Conservation (phyloP, 2,329 filamentous ascomycete species). For the Tolypocladium cylindrosporum region DNA sequence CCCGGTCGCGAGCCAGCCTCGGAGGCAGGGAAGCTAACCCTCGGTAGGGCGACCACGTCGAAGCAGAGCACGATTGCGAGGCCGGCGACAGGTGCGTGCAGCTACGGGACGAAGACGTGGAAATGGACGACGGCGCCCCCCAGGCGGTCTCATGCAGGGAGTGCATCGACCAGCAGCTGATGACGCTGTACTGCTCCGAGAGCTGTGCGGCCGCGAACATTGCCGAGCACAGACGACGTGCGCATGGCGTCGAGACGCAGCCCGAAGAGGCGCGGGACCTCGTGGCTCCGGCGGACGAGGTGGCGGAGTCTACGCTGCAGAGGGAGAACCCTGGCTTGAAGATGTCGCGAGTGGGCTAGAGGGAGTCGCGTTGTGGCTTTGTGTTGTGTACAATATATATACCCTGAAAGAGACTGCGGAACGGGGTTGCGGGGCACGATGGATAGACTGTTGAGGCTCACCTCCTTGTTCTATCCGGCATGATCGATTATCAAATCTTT, state of each 20-base stretch:
- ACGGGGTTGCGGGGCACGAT: too few relatives aligned
- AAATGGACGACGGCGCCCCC: conserved; percentile 23
- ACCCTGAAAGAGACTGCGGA: not conserved
- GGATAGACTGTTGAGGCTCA: too few relatives aligned
- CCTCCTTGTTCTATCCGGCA: too few relatives aligned
- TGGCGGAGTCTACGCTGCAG: conserved; percentile 17
- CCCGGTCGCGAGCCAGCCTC: not conserved
- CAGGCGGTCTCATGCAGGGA: conserved; percentile 28
- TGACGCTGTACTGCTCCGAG: conserved; percentile 30
- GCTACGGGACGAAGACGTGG: conserved; percentile 26
- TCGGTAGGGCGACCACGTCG: conserved; percentile 26
- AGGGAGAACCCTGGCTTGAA: conserved; percentile 22
- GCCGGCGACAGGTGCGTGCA: conserved; percentile 30
- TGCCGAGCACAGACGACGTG: conserved; percentile 24
- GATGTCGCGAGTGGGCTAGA: conserved; percentile 11
- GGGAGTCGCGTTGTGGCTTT: not conserved
- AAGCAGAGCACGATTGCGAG: conserved; percentile 29
- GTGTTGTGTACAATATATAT: not conserved
- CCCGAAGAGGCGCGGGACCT: conserved; percentile 6
- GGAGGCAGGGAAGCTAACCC: conserved; percentile 11
- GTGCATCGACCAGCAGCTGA: conserved; percentile 26
- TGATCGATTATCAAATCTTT: too few relatives aligned
- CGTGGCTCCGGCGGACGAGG: not conserved
- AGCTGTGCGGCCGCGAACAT: conserved; percentile 32
- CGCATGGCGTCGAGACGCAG: conserved; percentile 17